phyloP scores from a whole-genome alignment of 495 filamentous ascomycete species.

The Amniculicola lignicola region DNA sequence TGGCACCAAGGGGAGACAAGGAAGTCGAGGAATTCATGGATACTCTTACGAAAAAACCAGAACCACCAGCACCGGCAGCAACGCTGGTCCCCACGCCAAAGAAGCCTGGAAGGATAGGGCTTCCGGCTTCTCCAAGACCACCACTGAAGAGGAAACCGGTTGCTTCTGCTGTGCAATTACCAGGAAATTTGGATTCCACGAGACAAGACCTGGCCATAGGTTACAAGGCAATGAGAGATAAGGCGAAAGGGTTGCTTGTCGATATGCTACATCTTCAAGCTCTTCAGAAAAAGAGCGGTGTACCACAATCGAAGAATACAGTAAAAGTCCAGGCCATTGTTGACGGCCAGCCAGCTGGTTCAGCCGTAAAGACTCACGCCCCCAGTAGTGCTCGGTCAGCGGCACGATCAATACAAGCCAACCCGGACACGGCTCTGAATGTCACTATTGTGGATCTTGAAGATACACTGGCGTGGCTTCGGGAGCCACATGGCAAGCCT shows the following conservation, averaged over 20 bases:
- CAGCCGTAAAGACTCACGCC: not conserved
- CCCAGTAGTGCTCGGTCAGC: slow-evolving; percentile 29
- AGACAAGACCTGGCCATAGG: slow-evolving; percentile 23
- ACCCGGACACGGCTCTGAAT: slow-evolving; percentile 17
- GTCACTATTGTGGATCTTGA: slow-evolving; percentile 26
- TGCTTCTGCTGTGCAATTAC: slow-evolving; percentile 9
- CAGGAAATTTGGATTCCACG: slow-evolving; percentile 22
- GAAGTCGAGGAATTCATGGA: slow-evolving; percentile 20
- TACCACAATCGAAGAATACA: slow-evolving; percentile 15
- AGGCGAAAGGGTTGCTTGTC: slow-evolving; percentile 13
- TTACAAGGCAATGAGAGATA: slow-evolving; percentile 18
- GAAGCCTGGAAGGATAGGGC: not conserved
- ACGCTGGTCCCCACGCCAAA: not conserved
- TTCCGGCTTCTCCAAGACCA: not conserved
- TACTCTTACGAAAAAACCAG: slow-evolving; percentile 19
- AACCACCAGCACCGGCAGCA: slow-evolving; percentile 9
- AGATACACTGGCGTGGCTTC: slow-evolving; percentile 24
- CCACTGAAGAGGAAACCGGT: slow-evolving; percentile 4
- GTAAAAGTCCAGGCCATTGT: slow-evolving; percentile 21
- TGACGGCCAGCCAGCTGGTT: slow-evolving; percentile 8
- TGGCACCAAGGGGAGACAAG: slow-evolving; percentile 13
- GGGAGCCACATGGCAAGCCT: slow-evolving; percentile 22
- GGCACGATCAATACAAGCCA: slow-evolving; percentile 18
- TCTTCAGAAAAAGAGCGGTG: slow-evolving; percentile 25
- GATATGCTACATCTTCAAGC: slow-evolving; percentile 26